Percentiles rank a stretch among this genome's conserved stretches.
Evolutionary conservation across 1,284 basidiomycete genomes (phyloP).

Genomic region (Moesziomyces globuligerus): DNA sequence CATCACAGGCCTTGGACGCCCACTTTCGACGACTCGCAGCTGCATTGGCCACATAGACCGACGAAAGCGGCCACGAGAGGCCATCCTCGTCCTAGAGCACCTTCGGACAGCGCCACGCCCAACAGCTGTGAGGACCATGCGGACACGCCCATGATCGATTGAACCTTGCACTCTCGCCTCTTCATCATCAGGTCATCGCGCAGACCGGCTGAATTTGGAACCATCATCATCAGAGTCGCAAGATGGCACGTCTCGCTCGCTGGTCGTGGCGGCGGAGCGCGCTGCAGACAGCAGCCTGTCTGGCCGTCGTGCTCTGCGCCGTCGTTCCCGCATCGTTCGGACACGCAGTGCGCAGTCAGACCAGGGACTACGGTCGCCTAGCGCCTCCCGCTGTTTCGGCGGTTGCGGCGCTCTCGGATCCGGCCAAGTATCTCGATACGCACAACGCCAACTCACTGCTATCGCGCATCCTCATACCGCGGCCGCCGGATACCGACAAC

Average conservation of each 20-base stretch:
- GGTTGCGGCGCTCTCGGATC: conserved; percentile 35
- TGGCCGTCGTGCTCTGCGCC: neutral
- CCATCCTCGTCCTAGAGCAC: neutral
- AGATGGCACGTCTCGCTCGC: too few species aligned
- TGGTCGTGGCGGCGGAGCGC: neutral
- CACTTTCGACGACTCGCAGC: too few species aligned
- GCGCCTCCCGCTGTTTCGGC: conserved; percentile 7
- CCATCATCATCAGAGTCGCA: too few species aligned
- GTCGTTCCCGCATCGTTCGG: conserved; percentile 3
- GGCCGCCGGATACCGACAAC: conserved; percentile 59
- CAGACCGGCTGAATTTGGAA: too few species aligned
- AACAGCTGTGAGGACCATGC: neutral
- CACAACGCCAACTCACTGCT: conserved; percentile 48
- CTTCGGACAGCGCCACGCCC: too few species aligned
- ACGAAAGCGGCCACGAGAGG: neutral
- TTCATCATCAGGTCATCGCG: too few species aligned
- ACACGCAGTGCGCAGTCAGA: conserved; percentile 30
- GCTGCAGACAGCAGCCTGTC: neutral
- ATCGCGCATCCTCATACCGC: conserved; percentile 62
- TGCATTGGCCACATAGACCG: too few species aligned
- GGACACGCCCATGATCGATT: neutral
- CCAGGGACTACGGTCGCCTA: conserved; percentile 21
- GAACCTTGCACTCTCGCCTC: neutral
- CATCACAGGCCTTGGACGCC: too few species aligned
- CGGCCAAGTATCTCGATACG: conserved; percentile 44